A percentile compares a stretch with the other conserved stretches of the same genome.
Conservation (phyloP, 768 basidiomycete genomes). For the Terana coerulea region DNA sequence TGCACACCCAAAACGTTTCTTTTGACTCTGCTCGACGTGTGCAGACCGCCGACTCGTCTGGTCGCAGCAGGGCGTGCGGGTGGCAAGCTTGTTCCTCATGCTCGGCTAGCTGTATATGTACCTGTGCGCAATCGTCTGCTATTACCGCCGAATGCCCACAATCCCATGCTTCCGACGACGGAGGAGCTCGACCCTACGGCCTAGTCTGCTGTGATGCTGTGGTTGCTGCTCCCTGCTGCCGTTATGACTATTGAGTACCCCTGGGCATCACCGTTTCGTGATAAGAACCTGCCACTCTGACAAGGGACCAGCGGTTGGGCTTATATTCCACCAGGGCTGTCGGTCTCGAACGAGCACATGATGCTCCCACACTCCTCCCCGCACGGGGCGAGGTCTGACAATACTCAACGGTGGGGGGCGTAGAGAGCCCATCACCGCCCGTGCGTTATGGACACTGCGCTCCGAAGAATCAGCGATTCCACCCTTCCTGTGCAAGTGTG, state of each 20-base stretch:
- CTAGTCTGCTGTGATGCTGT: too few relatives aligned
- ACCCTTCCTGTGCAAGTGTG: conserved; percentile 5
- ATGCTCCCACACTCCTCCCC: conserved; percentile 4
- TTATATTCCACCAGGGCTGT: too few relatives aligned
- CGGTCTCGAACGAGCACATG: conserved; percentile 4
- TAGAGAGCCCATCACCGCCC: not conserved
- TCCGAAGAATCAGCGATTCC: conserved; percentile 1
- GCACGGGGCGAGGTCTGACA: not conserved
- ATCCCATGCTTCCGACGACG: not conserved
- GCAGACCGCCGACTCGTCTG: too few relatives aligned
- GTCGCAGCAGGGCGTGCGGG: too few relatives aligned
- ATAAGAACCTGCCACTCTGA: not conserved
- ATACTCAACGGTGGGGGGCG: not conserved
- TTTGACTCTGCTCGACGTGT: too few relatives aligned
- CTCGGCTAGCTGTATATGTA: too few relatives aligned
- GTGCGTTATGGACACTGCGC: not conserved
- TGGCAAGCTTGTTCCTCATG: not conserved
- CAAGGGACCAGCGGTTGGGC: too few relatives aligned
- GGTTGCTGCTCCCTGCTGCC: not conserved
- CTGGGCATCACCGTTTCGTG: not conserved
- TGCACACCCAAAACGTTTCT: too few relatives aligned
- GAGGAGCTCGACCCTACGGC: not conserved
- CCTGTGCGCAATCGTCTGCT: not conserved
- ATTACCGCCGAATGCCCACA: conserved; percentile 1
- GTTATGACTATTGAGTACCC: too few relatives aligned